Evolutionary conservation across 768 basidiomycete species (phyloP), one percentile per base, ranked within the genome.

Genomic region (Candolleomyces eurysporus): DNA sequence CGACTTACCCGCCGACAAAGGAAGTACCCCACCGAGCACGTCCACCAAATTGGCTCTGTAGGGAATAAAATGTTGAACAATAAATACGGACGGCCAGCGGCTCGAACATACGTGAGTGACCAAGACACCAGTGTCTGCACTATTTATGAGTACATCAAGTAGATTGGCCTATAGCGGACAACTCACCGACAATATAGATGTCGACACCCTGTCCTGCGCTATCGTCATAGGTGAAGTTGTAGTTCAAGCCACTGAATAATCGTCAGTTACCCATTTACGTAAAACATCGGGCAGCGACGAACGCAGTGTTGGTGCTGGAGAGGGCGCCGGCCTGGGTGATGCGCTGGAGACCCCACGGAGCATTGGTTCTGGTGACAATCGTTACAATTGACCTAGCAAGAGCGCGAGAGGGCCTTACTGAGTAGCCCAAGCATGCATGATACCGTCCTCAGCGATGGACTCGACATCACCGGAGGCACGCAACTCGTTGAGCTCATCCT

Each of bases 21-120:
- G 72, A 75, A 4, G 67, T 66, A 17, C 77, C 78, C 74, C 76
- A 78, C 3, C 52, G 59, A n/a, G 78, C 78, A 49, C 79, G 75
- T 16, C 77, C 78, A 48, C 69, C 76, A 53, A 79, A 80, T 62
- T 78, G 67, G 13, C 57, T 59, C 75, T 77, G 51, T 7, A 62
- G 17, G 7, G 7, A 26, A 14, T 4, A 7, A 48, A 17, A 8
- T 48, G 26, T 51, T 19, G 58, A 57, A 31, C 60, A 9, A 52
- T n/a, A 22, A 11, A 4, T 16, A 30, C 11, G 31, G 11, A 7
- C 39, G 32, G 22, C 17, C 17, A 43, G 26, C 21, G 13, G 40
- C 31, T 16, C 8, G 30, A 8, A 60, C 68, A 8, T 57, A 70
- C 69, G 57, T 72, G 70, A 30, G 48, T 52, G 32, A 59, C 67